Conservation (phyloP, 805 yeast species). For the Schwanniomyces vanrijiae region DNA sequence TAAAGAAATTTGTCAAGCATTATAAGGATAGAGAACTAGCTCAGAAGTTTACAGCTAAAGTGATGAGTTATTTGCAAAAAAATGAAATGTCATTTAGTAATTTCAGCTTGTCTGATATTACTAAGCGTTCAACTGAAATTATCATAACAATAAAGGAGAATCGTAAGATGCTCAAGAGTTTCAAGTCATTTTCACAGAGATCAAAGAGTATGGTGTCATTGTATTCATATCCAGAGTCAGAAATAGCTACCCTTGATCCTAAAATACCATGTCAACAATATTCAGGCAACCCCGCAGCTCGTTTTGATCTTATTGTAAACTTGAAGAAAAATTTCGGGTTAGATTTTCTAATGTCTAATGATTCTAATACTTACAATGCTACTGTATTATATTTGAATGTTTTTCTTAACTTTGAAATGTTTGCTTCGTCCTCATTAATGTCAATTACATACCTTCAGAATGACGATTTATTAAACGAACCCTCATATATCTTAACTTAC, state of each 20-base stretch:
- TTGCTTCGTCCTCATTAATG: slow-evolving; percentile 9
- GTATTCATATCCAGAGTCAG: neutral
- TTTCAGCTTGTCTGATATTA: slow-evolving; percentile 58
- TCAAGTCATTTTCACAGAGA: neutral
- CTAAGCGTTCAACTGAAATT: slow-evolving; percentile 53
- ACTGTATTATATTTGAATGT: slow-evolving; percentile 34
- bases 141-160: slow-evolving; percentile 17
- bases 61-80: slow-evolving; percentile 34
- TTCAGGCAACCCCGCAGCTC: slow-evolving; percentile 12
- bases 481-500: slow-evolving; percentile 32
- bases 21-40: slow-evolving; percentile 24
- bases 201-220: neutral
- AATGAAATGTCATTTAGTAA: slow-evolving; percentile 59
- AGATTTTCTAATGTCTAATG: slow-evolving; percentile 33
- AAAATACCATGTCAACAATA: slow-evolving; percentile 7
- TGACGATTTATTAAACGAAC: slow-evolving; percentile 17
- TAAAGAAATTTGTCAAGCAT: slow-evolving; percentile 65
- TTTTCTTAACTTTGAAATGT: slow-evolving; percentile 27
- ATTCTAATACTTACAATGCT: slow-evolving; percentile 32
- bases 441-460: slow-evolving; percentile 26
- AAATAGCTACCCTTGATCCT: neutral
- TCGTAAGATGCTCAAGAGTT: neutral
- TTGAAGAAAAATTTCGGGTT: slow-evolving; percentile 39
- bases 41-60: slow-evolving; percentile 21
- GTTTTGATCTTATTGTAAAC: slow-evolving; percentile 31